Evolutionary conservation across 2,329 filamentous ascomycete species (phyloP).

Genomic region (Colletotrichum lindemuthianum): DNA sequence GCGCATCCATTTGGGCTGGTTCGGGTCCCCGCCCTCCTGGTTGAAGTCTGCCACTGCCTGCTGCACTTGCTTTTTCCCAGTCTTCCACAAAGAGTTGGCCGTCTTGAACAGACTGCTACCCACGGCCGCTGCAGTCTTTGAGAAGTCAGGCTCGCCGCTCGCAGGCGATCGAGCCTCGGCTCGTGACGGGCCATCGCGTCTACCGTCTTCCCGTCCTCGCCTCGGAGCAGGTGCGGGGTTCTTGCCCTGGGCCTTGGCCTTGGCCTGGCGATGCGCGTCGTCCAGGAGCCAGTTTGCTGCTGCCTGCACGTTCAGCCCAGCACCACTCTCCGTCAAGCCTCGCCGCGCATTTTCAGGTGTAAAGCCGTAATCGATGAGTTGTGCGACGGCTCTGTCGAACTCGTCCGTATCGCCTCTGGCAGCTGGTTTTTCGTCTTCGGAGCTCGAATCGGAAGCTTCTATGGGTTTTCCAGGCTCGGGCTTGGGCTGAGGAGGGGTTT

Average conservation of each 20-base stretch:
- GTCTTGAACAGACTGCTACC: conserved; percentile 90
- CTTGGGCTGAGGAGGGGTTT: conserved; percentile 48
- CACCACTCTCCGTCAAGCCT: conserved; percentile 82
- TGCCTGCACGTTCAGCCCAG: conserved; percentile 82
- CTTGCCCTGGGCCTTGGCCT: conserved; percentile 71
- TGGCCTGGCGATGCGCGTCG: conserved; percentile 86
- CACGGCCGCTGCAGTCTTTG: conserved; percentile 83
- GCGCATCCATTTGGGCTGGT: conserved; percentile 95
- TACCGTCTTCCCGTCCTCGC: conserved; percentile 48
- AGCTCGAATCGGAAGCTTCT: conserved; percentile 59
- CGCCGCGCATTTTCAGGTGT: conserved; percentile 82
- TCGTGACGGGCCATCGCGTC: conserved; percentile 37
- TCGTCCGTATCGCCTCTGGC: conserved; percentile 44
- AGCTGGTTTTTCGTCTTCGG: conserved; percentile 53
- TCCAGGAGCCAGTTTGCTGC: conserved; percentile 92
- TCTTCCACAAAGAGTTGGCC: conserved; percentile 95
- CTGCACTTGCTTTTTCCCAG: conserved; percentile 90
- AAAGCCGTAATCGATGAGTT: conserved; percentile 96
- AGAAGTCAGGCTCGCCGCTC: conserved; percentile 74
- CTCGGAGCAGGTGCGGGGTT: conserved; percentile 55
- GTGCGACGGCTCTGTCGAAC: conserved; percentile 83
- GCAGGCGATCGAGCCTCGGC: conserved; percentile 66
- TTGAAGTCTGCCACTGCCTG: conserved; percentile 91
- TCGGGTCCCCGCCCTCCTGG: conserved; percentile 75
- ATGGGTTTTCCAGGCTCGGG: conserved; percentile 66